Evolutionary conservation across 805 yeast genomes (phyloP).

Genomic region (Yarrowia divulgata): DNA sequence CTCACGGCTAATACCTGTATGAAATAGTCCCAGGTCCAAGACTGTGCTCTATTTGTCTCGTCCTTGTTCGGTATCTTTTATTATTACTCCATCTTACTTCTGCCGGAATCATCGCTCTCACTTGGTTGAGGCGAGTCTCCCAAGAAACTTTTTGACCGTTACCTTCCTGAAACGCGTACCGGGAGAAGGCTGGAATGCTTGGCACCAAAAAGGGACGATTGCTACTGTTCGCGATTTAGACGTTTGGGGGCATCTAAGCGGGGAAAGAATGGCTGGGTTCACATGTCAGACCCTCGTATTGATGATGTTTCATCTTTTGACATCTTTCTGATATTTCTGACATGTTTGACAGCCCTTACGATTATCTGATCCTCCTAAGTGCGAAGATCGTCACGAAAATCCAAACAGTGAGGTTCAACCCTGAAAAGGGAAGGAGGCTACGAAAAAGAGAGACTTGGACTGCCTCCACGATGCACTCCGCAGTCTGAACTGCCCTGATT

Average conservation of each 20-base stretch:
- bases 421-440: background rate
- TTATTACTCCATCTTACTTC: background rate
- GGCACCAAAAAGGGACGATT: background rate
- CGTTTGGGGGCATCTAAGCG: no score
- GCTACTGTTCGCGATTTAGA: no score
- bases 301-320: background rate
- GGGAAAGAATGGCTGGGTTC: background rate
- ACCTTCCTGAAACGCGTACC: background rate
- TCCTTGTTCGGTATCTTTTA: background rate
- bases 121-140: background rate
- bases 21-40: no score
- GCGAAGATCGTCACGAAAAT: background rate
- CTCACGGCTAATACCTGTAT: no score
- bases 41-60: background rate
- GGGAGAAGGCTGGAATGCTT: conserved; percentile 3
- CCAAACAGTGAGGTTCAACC: background rate
- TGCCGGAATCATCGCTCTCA: background rate
- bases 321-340: no score
- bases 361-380: conserved; percentile 1
- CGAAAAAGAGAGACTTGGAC: background rate
- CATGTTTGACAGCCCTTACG: background rate
- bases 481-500: background rate
- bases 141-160: background rate
- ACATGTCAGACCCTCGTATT: background rate
- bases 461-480: background rate